Conservation (phyloP, 805 yeast species). For the Barnettozyma vustinii region DNA sequence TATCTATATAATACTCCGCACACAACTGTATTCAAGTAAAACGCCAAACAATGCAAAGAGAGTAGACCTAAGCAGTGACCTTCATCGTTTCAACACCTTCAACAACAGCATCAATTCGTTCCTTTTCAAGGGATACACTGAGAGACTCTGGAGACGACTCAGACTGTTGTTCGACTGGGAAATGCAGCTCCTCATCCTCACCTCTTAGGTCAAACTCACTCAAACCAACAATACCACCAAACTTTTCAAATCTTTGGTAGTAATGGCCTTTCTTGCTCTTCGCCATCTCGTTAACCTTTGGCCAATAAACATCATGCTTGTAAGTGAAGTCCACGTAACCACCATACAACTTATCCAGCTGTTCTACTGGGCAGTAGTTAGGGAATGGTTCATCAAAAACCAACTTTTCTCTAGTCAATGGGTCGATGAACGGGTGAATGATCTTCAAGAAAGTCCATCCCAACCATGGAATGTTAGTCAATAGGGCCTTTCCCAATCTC, state of each 20-base stretch:
- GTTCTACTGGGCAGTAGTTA: constrained; percentile 73
- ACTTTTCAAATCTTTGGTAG: constrained; percentile 58
- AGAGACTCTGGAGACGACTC: background rate
- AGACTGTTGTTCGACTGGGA: constrained; percentile 14
- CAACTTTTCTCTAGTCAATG: constrained; percentile 87
- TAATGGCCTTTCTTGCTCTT: constrained; percentile 54
- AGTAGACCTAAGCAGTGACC: constrained; percentile 1
- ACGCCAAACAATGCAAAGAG: background rate
- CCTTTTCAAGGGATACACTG: background rate
- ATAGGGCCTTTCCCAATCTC: constrained; percentile 85
- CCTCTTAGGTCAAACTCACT: constrained; percentile 78
- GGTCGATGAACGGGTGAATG: constrained; percentile 94
- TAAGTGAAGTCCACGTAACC: constrained; percentile 84
- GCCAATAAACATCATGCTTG: constrained; percentile 77
- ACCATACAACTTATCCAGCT: constrained; percentile 78
- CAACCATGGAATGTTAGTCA: constrained; percentile 89
- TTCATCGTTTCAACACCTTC: constrained; percentile 3
- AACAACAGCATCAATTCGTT: constrained; percentile 1
- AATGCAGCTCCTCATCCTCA: constrained; percentile 12
- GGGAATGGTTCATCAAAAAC: constrained; percentile 88
- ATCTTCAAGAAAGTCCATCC: constrained; percentile 90
- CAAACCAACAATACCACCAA: constrained; percentile 71
- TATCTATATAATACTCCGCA: background rate
- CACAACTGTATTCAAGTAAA: background rate
- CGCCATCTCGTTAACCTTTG: constrained; percentile 57